These are phyloP conservation scores for Clarireedia hainanense DNA, from an alignment of 2,329 filamentous ascomycete genomes.

Conservation along the genomic window DNA sequence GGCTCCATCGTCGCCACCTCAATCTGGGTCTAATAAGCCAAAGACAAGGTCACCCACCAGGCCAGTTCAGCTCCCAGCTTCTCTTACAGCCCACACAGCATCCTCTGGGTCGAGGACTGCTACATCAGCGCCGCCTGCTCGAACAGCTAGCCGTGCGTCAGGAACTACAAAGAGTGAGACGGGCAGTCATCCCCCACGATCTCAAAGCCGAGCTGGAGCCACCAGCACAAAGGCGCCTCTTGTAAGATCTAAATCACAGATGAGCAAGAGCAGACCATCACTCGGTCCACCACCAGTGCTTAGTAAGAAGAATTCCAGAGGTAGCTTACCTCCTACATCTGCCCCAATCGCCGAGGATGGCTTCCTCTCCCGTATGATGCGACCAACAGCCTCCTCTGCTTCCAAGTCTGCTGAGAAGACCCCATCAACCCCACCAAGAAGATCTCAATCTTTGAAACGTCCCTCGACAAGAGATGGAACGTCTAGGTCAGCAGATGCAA, in stretches of 20 bases:
- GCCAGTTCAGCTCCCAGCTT: slow-evolving; percentile 57
- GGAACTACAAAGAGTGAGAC: slow-evolving; percentile 29
- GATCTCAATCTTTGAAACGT: slow-evolving; percentile 20
- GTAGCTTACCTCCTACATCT: slow-evolving; percentile 42
- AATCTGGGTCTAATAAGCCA: slow-evolving; percentile 42
- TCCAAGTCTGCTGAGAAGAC: slow-evolving; percentile 60
- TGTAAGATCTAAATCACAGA: slow-evolving; percentile 22
- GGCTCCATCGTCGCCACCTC: slow-evolving; percentile 24
- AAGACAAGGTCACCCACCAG: slow-evolving; percentile 62
- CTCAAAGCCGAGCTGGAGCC: slow-evolving; percentile 24
- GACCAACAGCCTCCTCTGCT: slow-evolving; percentile 62
- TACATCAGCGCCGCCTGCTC: slow-evolving; percentile 26
- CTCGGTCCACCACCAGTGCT: slow-evolving; percentile 44
- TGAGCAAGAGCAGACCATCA: slow-evolving; percentile 29
- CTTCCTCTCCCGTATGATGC: slow-evolving; percentile 76
- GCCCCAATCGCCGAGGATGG: slow-evolving; percentile 53
- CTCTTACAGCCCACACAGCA: slow-evolving; percentile 62
- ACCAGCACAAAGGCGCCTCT: slow-evolving; percentile 12
- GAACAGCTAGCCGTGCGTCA: slow-evolving; percentile 36
- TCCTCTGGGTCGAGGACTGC: slow-evolving; percentile 58
- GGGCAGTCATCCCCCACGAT: slow-evolving; percentile 26
- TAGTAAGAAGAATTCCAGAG: slow-evolving; percentile 44
- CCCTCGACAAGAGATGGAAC: slow-evolving; percentile 23
- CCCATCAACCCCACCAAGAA: slow-evolving; percentile 37
- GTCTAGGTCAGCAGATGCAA: slow-evolving; percentile 15